Conservation (phyloP, 1,284 basidiomycete genomes). For the Agroathelia rolfsii region DNA sequence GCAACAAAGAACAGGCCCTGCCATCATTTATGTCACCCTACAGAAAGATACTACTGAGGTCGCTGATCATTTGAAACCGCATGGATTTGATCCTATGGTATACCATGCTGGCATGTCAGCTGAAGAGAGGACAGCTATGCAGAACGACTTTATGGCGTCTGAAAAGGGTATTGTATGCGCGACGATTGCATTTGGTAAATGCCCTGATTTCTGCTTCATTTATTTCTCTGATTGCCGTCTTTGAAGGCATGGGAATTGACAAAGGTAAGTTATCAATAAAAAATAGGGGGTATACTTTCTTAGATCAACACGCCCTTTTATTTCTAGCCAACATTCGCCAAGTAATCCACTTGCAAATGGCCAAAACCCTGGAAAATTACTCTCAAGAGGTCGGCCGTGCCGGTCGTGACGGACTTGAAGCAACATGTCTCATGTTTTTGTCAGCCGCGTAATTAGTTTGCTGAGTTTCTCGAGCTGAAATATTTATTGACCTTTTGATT, state of each 20-base stretch:
- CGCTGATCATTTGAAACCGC: slow-evolving; percentile 36
- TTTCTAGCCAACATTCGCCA: no score
- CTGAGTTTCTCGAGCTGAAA: no score
- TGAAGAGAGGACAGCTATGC: slow-evolving; percentile 44
- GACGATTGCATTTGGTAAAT: slow-evolving; percentile 66
- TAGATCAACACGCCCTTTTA: no score
- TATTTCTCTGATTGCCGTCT: slow-evolving; percentile 46
- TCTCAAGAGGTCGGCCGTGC: slow-evolving; percentile 74
- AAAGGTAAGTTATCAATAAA: slow-evolving; percentile 25
- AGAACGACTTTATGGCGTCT: slow-evolving; percentile 55
- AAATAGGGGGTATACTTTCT: no score
- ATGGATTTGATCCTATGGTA: slow-evolving; percentile 42
- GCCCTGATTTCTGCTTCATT: slow-evolving; percentile 67
- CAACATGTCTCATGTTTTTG: slow-evolving; percentile 49
- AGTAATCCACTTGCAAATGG: slow-evolving; percentile 62
- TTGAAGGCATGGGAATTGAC: slow-evolving; percentile 36
- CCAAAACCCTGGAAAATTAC: slow-evolving; percentile 55
- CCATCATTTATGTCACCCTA: slow-evolving; percentile 63
- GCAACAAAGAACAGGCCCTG: slow-evolving; percentile 37
- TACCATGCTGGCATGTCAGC: slow-evolving; percentile 64
- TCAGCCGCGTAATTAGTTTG: no score
- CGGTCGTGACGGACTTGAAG: slow-evolving; percentile 57
- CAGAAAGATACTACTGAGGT: slow-evolving; percentile 57
- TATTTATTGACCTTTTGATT: no score
- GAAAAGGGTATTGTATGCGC: slow-evolving; percentile 59